Base-by-base conservation (phyloP, 1,284 basidiomycete species). In the Tranzscheliella williamsii region DNA sequence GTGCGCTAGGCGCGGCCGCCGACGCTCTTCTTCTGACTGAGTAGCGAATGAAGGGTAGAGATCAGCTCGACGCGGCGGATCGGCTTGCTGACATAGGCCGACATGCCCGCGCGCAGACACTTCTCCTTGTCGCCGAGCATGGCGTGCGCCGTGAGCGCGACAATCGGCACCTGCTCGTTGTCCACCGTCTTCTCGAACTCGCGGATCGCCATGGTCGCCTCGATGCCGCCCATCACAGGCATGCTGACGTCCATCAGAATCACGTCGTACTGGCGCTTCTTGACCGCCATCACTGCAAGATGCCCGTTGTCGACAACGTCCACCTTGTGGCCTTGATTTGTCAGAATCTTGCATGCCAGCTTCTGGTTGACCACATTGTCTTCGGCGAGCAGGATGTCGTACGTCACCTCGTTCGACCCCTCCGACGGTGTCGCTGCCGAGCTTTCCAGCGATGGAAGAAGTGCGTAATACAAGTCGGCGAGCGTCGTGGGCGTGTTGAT, bases 311-410 rank as follows among this genome's bases (percentile, higher is more conserved):
- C 93, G 15, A 94, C 95, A 50, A 98, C 92, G 81, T 96, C 91
- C 24, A 96, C 91, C 32, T 86, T 85, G 78, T 98, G 95, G 0
- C 94, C 94, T 43, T 93, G 93, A 76, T 92, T 94, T 80, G 97
- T 92, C 26, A 99, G 81, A 64, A 98, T 91, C 83, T 96, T 96
- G 67, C 95, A 89, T 0, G 95, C 95, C 5, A 98, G 80, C 78
- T 92, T 91, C 81, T 98, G 94, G 81, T 98, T 98, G 57, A 98
- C 94, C 64, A 94, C 81, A 73, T 98, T 98, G 79, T 98, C 95
- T 78, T 99, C 94, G 0, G 94, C 94, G 6, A 98, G 84, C n/a
- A 98, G 83, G 60, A 97, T 94, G 78, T 90, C 90, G 79, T 91
- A 92, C 5, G 87, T 84, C 16, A 90, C 84, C 68, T 96, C 90